Evolutionary conservation across 164 flowering plant genomes (phyloP).

Genomic region (Buxus sempervirens): DNA sequence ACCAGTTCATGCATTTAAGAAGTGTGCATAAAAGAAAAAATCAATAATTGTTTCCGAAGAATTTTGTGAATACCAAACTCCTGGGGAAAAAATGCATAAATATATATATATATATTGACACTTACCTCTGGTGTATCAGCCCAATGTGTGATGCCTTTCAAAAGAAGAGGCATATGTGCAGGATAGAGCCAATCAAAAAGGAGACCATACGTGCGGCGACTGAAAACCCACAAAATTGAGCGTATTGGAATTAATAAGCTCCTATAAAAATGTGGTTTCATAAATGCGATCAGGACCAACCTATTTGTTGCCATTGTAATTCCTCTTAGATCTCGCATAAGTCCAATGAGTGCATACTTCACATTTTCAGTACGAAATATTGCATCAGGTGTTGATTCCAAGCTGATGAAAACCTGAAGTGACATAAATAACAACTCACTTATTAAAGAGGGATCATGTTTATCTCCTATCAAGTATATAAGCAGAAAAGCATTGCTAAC

Average conservation of each 20-base stretch:
- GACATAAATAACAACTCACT: too few species aligned
- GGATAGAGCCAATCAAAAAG: constrained; percentile 99
- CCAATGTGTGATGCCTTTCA: constrained; percentile 88
- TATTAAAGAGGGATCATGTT: too few species aligned
- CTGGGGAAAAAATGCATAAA: too few species aligned
- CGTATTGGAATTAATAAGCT: background rate
- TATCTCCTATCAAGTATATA: too few species aligned
- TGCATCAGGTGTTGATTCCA: constrained; percentile 91
- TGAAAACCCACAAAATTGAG: constrained; percentile 25
- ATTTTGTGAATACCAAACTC: too few species aligned
- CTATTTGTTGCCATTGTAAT: constrained; percentile 97
- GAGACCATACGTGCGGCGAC: constrained; percentile 90
- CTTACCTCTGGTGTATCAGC: constrained; percentile 92
- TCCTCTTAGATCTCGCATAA: constrained; percentile 96
- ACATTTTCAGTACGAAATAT: constrained; percentile 79
- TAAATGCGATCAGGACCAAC: constrained; percentile 27
- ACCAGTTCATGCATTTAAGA: background rate
- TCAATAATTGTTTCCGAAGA: too few species aligned
- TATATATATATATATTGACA: background rate
- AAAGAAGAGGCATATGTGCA: constrained; percentile 82
- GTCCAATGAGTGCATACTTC: constrained; percentile 84
- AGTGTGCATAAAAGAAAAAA: background rate
- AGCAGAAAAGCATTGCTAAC: too few species aligned
- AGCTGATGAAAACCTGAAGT: constrained; percentile 77
- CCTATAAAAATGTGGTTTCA: constrained; percentile 1